Conservation (phyloP, 257 asterid species). For the Marsdenia floribunda region DNA sequence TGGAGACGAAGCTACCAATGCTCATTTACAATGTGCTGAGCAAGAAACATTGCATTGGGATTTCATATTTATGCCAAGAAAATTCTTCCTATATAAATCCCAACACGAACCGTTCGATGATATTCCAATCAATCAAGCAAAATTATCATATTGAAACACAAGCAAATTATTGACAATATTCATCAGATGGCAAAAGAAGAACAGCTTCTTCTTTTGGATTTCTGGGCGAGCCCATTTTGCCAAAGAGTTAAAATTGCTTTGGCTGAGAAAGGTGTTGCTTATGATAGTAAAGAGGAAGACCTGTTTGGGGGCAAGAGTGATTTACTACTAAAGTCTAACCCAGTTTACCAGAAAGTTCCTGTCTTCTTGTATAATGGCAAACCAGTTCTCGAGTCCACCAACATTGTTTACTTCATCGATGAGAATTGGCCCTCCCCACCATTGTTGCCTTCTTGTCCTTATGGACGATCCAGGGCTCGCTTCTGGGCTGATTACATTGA, state of each 20-base stretch:
- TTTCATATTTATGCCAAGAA: neutral
- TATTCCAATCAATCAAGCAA: neutral
- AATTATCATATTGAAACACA: too few relatives aligned
- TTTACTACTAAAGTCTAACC: constrained; percentile 56
- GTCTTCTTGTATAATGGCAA: constrained; percentile 59
- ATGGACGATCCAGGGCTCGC: constrained; percentile 57
- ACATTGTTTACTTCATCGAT: constrained; percentile 64
- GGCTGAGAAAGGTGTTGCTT: constrained; percentile 57
- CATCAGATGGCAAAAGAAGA: constrained; percentile 41
- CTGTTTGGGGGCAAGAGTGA: constrained; percentile 57
- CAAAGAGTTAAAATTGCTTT: constrained; percentile 48
- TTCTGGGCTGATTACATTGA: constrained; percentile 85
- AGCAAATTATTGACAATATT: neutral
- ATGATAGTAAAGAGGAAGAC: constrained; percentile 43
- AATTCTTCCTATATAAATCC: constrained; percentile 4
- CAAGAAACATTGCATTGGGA: neutral
- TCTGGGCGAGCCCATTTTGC: constrained; percentile 58
- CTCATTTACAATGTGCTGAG: constrained; percentile 2
- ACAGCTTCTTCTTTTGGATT: constrained; percentile 46
- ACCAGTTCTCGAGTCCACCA: constrained; percentile 64
- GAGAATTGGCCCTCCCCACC: constrained; percentile 48
- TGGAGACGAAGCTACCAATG: constrained; percentile 14
- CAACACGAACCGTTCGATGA: neutral
- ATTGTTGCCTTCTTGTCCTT: constrained; percentile 48
- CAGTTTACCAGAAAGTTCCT: constrained; percentile 67